phyloP scores from a whole-genome alignment of 306 rosid genomes.

The Herpetospermum pedunculosum region DNA sequence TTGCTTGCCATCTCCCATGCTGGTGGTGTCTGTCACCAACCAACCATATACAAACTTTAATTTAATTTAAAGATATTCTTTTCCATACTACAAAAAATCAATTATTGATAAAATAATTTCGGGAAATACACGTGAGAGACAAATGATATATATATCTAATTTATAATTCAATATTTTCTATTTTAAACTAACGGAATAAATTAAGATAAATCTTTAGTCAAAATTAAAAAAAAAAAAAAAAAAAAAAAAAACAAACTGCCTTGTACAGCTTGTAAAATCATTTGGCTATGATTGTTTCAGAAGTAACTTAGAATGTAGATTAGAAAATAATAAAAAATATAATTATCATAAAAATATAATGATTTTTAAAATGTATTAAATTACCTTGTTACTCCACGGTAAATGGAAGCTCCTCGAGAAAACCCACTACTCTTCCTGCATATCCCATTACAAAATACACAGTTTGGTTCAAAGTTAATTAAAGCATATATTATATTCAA shows the following conservation, averaged over 20 bases:
- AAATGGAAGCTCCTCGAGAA: conserved; percentile 93
- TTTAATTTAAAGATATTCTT: neutral
- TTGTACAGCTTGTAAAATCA: too few species aligned
- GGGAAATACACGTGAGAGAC: neutral
- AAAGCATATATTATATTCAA: neutral
- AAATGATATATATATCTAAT: neutral
- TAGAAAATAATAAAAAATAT: neutral
- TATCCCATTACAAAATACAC: neutral
- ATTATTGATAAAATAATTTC: too few species aligned
- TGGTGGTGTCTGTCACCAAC: conserved; percentile 64
- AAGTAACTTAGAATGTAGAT: too few species aligned
- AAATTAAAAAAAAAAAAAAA: neutral
- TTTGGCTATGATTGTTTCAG: too few species aligned
- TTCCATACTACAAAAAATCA: too few species aligned
- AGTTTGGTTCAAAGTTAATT: neutral
- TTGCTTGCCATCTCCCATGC: conserved; percentile 96
- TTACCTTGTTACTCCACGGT: conserved; percentile 92
- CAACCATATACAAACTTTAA: neutral
- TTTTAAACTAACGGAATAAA: neutral
- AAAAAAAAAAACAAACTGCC: too few species aligned
- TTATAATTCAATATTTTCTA: neutral
- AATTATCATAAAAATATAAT: neutral
- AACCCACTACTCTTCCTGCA: conserved; percentile 92
- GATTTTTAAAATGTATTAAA: neutral
- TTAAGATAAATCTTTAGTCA: neutral